These are phyloP conservation scores for Globisporangium cystogenes DNA, from an alignment of 352 stramenopile species.

Conservation along the genomic window DNA sequence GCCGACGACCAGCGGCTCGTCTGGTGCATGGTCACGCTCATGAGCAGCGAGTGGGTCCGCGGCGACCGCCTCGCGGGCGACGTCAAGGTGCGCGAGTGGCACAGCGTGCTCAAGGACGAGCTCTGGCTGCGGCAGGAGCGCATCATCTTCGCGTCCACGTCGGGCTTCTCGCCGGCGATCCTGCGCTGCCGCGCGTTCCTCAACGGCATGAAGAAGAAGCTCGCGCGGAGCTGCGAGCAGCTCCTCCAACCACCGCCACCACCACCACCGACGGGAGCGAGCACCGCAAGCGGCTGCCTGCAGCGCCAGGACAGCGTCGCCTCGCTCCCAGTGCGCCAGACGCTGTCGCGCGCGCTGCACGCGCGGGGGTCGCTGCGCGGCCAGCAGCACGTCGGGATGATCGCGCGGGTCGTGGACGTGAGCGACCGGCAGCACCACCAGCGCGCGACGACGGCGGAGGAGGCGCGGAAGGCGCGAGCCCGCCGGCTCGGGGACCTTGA, in stretches of 20 bases:
- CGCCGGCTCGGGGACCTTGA: constrained; percentile 34
- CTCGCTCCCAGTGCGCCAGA: background rate
- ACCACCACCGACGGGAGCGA: no score
- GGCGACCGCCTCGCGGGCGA: constrained; percentile 28
- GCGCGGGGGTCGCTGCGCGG: constrained; percentile 1
- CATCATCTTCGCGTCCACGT: constrained; percentile 44
- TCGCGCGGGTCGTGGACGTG: constrained; percentile 1
- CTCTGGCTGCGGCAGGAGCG: constrained; percentile 48
- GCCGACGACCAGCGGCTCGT: constrained; percentile 24
- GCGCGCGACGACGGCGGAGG: constrained; percentile 12
- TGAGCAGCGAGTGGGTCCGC: constrained; percentile 42
- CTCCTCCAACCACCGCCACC: constrained; percentile 1
- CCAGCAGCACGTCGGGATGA: constrained; percentile 9
- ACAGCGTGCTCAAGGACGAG: constrained; percentile 53
- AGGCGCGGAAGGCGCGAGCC: constrained; percentile 3
- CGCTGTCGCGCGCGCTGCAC: constrained; percentile 3
- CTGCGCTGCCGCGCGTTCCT: constrained; percentile 45
- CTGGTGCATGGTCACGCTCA: constrained; percentile 49
- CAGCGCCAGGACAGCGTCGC: background rate
- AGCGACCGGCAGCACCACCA: background rate
- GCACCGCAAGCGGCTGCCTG: background rate
- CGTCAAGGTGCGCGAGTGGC: constrained; percentile 35
- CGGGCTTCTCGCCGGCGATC: constrained; percentile 33
- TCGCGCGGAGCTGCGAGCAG: constrained; percentile 19
- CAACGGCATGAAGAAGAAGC: constrained; percentile 47